A percentile compares a stretch with the other conserved stretches of the same genome.
Evolutionary conservation across 106 monocot species (phyloP).

Genomic region (Apostasia shenzhenica): DNA sequence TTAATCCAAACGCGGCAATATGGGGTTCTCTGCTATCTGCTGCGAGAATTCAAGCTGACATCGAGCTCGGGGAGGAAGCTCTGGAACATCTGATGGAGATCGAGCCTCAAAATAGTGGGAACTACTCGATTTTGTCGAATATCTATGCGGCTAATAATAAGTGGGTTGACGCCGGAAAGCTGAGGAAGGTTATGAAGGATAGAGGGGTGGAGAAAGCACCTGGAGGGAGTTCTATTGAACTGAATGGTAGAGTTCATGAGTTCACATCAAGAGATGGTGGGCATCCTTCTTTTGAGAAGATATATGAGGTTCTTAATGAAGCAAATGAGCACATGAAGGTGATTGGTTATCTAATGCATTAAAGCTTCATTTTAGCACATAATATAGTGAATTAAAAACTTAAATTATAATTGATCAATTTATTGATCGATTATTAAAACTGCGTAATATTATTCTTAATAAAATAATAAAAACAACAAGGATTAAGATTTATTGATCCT

Average conservation of each 20-base stretch:
- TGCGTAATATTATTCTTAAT: too few species aligned
- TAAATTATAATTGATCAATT: too few species aligned
- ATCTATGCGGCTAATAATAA: slow-evolving; percentile 45
- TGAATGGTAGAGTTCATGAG: slow-evolving; percentile 57
- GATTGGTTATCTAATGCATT: too few species aligned
- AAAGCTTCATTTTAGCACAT: too few species aligned
- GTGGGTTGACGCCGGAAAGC: slow-evolving; percentile 46
- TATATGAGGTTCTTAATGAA: slow-evolving; percentile 31
- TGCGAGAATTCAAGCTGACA: slow-evolving; percentile 32
- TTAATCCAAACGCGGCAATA: slow-evolving; percentile 59
- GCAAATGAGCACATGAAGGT: slow-evolving; percentile 40
- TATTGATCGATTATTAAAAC: too few species aligned
- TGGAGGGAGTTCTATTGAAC: slow-evolving; percentile 61
- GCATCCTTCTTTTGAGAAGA: slow-evolving; percentile 45
- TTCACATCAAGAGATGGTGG: slow-evolving; percentile 54
- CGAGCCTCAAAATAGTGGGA: slow-evolving; percentile 71
- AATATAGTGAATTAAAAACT: too few species aligned
- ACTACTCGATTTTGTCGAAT: slow-evolving; percentile 68
- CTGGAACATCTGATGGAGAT: slow-evolving; percentile 55
- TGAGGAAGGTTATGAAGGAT: slow-evolving; percentile 68
- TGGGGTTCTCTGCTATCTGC: slow-evolving; percentile 85
- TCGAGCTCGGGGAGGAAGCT: slow-evolving; percentile 51
- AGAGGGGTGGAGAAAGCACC: slow-evolving; percentile 42
- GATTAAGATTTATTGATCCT: too few species aligned
- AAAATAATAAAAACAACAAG: too few species aligned